Evolutionary conservation across 2,329 filamentous ascomycete species (phyloP).

Genomic region (Talaromyces sp.): DNA sequence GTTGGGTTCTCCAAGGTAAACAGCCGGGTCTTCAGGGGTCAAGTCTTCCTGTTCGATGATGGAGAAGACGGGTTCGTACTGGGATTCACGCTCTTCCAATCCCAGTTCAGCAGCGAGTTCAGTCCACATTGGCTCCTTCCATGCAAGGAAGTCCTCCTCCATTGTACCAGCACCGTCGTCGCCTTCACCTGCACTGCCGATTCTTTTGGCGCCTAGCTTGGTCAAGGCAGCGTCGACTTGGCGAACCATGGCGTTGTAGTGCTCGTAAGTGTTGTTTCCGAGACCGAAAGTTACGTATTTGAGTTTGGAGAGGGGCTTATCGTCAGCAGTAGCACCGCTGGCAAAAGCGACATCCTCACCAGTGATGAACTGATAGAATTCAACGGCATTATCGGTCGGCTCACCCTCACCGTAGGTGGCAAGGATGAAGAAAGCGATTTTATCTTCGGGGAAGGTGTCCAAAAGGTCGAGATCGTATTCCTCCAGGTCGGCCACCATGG

Average conservation of each 20-base stretch:
- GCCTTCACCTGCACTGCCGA: conserved; percentile 87
- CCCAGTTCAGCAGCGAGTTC: conserved; percentile 78
- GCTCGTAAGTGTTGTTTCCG: conserved; percentile 98
- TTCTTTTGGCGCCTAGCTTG: conserved; percentile 77
- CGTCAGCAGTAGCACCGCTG: conserved; percentile 58
- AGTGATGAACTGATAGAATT: conserved; percentile 95
- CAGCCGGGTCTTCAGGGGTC: conserved; percentile 69
- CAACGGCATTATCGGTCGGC: conserved; percentile 96
- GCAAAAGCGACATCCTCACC: conserved; percentile 79
- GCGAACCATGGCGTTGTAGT: conserved; percentile 98
- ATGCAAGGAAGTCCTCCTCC: conserved; percentile 98
- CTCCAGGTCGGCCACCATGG: conserved; percentile 96
- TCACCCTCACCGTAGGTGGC: conserved; percentile 98
- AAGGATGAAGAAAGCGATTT: conserved; percentile 89
- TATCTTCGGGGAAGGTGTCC: conserved; percentile 82
- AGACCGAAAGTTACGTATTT: conserved; percentile 95
- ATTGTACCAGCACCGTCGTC: conserved; percentile 98
- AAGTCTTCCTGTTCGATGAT: conserved; percentile 73
- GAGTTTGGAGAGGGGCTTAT: conserved; percentile 73
- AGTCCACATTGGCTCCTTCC: conserved; percentile 99
- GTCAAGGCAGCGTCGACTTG: conserved; percentile 77
- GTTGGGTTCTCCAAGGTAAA: conserved; percentile 95
- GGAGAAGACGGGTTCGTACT: conserved; percentile 89
- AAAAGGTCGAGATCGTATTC: conserved; percentile 97
- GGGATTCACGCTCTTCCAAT: conserved; percentile 89